Base-by-base conservation (phyloP, 768 basidiomycete genomes). In the Cubamyces lactineus region DNA sequence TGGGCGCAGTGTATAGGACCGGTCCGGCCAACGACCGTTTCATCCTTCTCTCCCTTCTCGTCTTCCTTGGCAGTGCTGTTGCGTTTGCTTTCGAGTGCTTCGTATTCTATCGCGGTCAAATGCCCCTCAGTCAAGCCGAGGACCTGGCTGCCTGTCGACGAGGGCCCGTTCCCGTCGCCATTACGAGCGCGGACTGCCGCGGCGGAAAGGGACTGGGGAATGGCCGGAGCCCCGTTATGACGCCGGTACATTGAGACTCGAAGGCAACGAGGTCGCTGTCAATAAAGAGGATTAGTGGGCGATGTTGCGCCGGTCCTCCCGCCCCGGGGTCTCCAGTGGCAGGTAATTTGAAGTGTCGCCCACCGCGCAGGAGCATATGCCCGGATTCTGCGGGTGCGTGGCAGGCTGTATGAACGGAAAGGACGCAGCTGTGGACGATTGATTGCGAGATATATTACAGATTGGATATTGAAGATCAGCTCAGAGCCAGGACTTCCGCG, bases 401-500 rank as follows among this genome's bases (percentile, higher is more conserved):
- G 34, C 34, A 11, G 34, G 34, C 11, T 11, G 34, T 34, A 34
- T 34, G 34, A 5, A 34, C 34, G 1, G 9, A 34, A 34, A 5
- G 1, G 34, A 1, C 9, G 9, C 34, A 34, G 34, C 9, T 11
- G 34, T 11, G 40, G 16, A 16, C 41, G 57, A 59, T 59, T 59
- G 43, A 59, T 59, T 59, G 49, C 19, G 49, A 51, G 49, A 51
- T 51, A 40, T 21, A 59, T 51, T 42, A 16, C 17, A 16, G 26
- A 21, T 21, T 34, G 34, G 6, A 6, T 34, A 1, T 11, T 5
- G 9, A 6, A 11, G 9, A 11, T 34, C 34, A 7, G 9, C 34
- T 34, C 9, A 11, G 11, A 34, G 1, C 6, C 5, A 34, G 34
- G 34, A 6, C 1, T 34, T 3, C 28, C 4, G 7, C 28, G 28